These are phyloP conservation scores for Aspergillus spinulosporus DNA, from an alignment of 2,329 filamentous ascomycete genomes.

Conservation along the genomic window DNA sequence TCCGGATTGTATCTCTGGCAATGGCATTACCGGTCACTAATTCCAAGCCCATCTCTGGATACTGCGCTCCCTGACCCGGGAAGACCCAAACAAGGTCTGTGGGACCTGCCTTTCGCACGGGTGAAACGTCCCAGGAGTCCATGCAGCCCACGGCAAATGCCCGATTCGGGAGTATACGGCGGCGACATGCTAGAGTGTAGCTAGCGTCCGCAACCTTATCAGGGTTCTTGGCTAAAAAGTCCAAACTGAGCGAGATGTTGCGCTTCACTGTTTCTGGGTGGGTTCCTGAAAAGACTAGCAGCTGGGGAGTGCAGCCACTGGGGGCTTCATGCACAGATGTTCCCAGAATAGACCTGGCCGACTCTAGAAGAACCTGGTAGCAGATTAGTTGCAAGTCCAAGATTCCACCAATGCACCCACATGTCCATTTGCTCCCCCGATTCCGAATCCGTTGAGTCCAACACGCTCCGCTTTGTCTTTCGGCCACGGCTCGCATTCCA, in stretches of 20 bases:
- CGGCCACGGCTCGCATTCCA: slow-evolving; percentile 22
- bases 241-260: neutral
- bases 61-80: slow-evolving; percentile 37
- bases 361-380: neutral
- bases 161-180: neutral
- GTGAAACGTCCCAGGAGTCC: neutral
- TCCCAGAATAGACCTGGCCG: neutral
- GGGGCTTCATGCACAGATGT: neutral
- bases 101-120: slow-evolving; percentile 19
- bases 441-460: slow-evolving; percentile 33
- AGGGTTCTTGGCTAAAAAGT: neutral
- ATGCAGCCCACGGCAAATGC: neutral
- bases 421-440: slow-evolving; percentile 21
- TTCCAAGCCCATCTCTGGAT: slow-evolving; percentile 28
- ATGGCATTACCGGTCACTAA: neutral
- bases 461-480: slow-evolving; percentile 19
- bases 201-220: neutral
- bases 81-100: slow-evolving; percentile 19
- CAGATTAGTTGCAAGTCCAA: neutral
- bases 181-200: slow-evolving; percentile 1
- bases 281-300: slow-evolving; percentile 5
- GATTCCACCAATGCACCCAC: neutral
- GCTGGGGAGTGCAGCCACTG: neutral
- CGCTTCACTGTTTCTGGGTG: neutral
- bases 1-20: neutral